Conservation (phyloP, 163 green algal genomes). For the Coccomyxa subellipsoidea region DNA sequence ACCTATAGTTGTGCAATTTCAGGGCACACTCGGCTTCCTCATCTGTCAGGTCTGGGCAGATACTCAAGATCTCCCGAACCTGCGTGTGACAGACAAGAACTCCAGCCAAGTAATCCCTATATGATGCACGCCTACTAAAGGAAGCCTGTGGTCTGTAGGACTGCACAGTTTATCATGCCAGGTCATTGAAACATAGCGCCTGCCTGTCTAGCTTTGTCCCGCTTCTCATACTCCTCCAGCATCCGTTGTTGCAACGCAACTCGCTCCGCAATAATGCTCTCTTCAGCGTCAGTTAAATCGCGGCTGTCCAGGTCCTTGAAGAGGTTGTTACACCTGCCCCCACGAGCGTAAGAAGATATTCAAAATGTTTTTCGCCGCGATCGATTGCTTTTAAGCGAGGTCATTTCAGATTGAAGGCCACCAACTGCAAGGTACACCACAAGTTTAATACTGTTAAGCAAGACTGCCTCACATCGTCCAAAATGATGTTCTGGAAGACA, state of each 20-base stretch:
- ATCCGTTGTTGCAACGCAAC: slow-evolving; percentile 56
- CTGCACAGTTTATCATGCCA: background rate
- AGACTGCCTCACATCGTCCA: no score
- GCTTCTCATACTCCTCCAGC: slow-evolving; percentile 66
- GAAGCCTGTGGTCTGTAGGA: no score
- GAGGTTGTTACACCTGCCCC: slow-evolving; percentile 48
- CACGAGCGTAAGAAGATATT: no score
- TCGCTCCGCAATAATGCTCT: slow-evolving; percentile 61
- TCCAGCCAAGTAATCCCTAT: no score
- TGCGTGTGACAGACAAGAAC: background rate
- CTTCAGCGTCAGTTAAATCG: slow-evolving; percentile 64
- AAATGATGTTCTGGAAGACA: no score
- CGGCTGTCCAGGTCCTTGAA: slow-evolving; percentile 76
- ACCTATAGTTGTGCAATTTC: slow-evolving; percentile 47
- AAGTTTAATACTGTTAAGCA: no score
- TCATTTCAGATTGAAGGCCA: no score
- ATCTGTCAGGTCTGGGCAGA: slow-evolving; percentile 59
- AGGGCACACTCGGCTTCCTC: slow-evolving; percentile 59
- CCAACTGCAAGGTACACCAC: no score
- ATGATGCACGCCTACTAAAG: no score
- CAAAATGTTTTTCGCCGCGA: no score
- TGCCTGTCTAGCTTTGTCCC: slow-evolving; percentile 64
- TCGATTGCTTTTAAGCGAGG: no score
- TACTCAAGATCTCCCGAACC: slow-evolving; percentile 52
- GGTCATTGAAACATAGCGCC: background rate